Base-by-base conservation (phyloP, 1,139 yeast species). In the Kluyveromyces marxianus region DNA sequence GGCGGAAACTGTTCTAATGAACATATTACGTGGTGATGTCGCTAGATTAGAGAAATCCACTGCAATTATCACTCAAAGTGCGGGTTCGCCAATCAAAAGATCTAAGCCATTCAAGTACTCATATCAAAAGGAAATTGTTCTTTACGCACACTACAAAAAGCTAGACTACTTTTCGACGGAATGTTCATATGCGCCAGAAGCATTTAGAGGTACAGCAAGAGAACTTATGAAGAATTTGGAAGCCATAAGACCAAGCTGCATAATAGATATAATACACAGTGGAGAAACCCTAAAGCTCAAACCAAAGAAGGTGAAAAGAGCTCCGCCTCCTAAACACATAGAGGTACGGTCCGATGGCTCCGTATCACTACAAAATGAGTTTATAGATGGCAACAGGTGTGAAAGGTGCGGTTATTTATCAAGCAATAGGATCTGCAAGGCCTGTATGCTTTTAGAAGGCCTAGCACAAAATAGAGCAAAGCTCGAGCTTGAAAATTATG, bases 1-100 rank as follows among this genome's bases (percentile, higher is more conserved):
- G 86, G 99, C 99, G 0, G 99, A 94, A 62, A 94, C 99, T 0
- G 96, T 94, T 3, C 67, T 94, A 49, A 90, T 94, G 97, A 94
- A 94, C 65, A 67, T 92, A 39, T 69, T 94, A 29, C 75, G 99
- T 55, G 99, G 99, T n/a, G 99, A 94, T 60, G 83, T 89, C 4
- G 95, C 96, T 26, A 74, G 99, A 52, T 69, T 94, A 47, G 97
- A 88, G 58, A 81, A 83, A 52, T 88, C 97, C n/a, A 87, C 96
- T 10, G 77, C 85, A 36, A 88, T 94, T 37, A 75, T 90, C 52
- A 94, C 99, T 0, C 82, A 81, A 47, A 76, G 87, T 27, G 68
- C 79, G 0, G 94, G 92, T 0, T 82, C 90, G 1, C 90, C 92
- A 0, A 78, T 85, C 50, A 88, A 87, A 65, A 76, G 99, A 61